phyloP scores from a whole-genome alignment of 108 stramenopile species.

The Skeletonema costatum region DNA sequence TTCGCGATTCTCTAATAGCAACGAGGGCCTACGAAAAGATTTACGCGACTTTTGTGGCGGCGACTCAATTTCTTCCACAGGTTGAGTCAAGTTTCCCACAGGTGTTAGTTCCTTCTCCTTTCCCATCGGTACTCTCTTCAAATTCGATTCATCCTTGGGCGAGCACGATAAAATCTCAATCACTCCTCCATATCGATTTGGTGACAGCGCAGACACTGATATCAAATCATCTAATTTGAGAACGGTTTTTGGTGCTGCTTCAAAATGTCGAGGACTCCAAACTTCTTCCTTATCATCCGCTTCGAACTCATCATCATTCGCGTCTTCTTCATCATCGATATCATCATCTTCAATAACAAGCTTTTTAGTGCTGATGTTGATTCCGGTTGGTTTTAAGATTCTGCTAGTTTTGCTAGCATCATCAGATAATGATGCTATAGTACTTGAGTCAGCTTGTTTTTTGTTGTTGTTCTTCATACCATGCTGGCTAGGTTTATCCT shows the following conservation, averaged over 20 bases:
- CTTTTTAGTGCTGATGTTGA: slow-evolving; percentile 11
- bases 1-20: not conserved
- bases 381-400: not conserved
- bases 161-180: slow-evolving; percentile 14
- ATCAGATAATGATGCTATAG: not conserved
- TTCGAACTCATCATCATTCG: not conserved
- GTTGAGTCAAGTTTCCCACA: not conserved
- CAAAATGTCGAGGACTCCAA: slow-evolving; percentile 17
- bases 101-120: not conserved
- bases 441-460: not conserved
- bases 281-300: not conserved
- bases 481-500: not conserved
- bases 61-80: not conserved
- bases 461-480: not conserved
- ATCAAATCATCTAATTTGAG: slow-evolving; percentile 16
- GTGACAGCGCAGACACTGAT: slow-evolving; percentile 20
- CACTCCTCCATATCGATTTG: slow-evolving; percentile 2
- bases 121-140: not conserved
- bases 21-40: slow-evolving; percentile 1
- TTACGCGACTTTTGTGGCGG: not conserved
- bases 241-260: slow-evolving; percentile 2
- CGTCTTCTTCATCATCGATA: not conserved
- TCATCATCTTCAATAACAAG: not conserved
- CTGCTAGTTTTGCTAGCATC: not conserved
- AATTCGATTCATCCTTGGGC: not conserved